These are phyloP conservation scores for Salvia miltiorrhiza DNA, from an alignment of 257 asterid species.

Conservation along the genomic window DNA sequence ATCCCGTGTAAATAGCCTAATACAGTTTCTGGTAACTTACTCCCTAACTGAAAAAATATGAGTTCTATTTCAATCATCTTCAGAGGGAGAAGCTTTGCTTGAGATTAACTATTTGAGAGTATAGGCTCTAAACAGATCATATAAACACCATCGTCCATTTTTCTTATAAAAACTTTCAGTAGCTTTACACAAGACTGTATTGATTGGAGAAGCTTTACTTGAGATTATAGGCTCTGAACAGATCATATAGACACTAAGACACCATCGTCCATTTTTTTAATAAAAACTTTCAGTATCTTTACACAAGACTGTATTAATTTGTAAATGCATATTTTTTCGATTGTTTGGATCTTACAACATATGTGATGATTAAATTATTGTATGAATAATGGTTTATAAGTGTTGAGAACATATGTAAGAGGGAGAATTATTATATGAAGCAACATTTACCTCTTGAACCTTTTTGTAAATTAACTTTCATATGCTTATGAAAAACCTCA, in stretches of 20 bases:
- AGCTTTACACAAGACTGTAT: background rate
- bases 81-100: background rate
- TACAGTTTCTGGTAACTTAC: background rate
- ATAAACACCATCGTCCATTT: background rate
- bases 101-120: background rate
- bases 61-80: too few relatives aligned
- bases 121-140: background rate
- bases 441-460: background rate
- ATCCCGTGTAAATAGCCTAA: background rate
- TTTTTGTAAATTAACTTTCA: background rate
- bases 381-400: background rate
- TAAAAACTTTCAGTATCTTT: too few relatives aligned
- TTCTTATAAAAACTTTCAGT: background rate
- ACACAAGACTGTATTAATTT: too few relatives aligned
- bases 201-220: too few relatives aligned
- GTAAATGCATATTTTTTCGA: background rate
- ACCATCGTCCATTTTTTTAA: too few relatives aligned
- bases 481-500: constrained; percentile 6
- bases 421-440: background rate
- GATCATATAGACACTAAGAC: too few relatives aligned
- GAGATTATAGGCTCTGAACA: too few relatives aligned
- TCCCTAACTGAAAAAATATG: background rate
- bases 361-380: background rate
- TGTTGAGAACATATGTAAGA: background rate
- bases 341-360: background rate